Conservation (phyloP, 176 grass and related monocot genomes). For the Triticum urartu region DNA sequence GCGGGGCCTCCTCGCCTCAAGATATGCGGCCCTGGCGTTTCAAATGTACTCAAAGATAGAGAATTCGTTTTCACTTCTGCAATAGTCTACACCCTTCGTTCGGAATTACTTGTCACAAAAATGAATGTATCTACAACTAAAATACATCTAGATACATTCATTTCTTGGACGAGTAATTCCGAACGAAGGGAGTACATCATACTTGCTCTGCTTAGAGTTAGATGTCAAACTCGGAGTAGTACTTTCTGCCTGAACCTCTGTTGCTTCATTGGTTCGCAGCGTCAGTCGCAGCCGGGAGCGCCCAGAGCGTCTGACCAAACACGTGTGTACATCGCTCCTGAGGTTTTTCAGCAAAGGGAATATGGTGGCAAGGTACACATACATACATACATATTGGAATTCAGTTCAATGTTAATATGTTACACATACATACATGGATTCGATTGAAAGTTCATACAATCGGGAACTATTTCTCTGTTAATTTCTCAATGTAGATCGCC, state of each 20-base stretch:
- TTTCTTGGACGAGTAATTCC: too few species aligned
- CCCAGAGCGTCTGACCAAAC: constrained; percentile 65
- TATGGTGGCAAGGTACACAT: constrained; percentile 70
- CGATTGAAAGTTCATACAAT: background rate
- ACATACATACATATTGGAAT: too few species aligned
- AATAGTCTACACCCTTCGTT: background rate
- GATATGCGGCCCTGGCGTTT: background rate
- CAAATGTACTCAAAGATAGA: constrained; percentile 34
- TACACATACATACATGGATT: background rate
- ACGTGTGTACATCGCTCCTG: constrained; percentile 71
- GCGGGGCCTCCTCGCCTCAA: too few species aligned
- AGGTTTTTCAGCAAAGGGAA: constrained; percentile 74
- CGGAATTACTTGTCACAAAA: too few species aligned
- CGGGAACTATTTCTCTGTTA: background rate
- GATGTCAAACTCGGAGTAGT: background rate
- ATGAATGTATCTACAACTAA: too few species aligned
- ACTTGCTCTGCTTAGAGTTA: background rate
- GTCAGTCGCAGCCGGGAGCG: constrained; percentile 48
- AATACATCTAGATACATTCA: too few species aligned
- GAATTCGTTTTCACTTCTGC: background rate
- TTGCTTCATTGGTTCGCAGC: constrained; percentile 25
- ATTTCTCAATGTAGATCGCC: constrained; percentile 54
- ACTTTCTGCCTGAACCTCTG: background rate
- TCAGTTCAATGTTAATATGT: too few species aligned
- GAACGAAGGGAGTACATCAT: too few species aligned